Percentiles rank a stretch among this genome's conserved stretches.
These are phyloP conservation scores for Mortierella sp. DNA, from an alignment of 371 early-diverging fungal species.

Conservation along the genomic window DNA sequence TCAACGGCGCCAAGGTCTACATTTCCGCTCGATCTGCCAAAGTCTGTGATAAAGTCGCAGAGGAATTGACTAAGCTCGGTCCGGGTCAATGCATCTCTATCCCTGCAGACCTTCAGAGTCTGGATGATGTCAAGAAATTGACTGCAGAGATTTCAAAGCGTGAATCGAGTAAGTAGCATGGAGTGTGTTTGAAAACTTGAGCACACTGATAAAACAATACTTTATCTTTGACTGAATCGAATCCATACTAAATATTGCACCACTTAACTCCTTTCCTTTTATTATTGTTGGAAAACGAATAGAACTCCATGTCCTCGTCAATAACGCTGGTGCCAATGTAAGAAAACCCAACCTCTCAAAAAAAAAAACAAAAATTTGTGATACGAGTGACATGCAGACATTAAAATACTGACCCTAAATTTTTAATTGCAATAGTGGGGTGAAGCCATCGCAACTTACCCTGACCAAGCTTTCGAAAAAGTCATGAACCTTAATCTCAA, in stretches of 20 bases:
- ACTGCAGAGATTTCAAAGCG: slow-evolving; percentile 68
- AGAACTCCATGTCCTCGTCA: slow-evolving; percentile 88
- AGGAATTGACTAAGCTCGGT: slow-evolving; percentile 69
- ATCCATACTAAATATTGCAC: no score
- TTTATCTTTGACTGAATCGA: no score
- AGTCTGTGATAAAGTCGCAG: slow-evolving; percentile 74
- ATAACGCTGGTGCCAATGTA: slow-evolving; percentile 88
- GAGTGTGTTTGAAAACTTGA: background rate
- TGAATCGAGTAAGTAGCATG: slow-evolving; percentile 74
- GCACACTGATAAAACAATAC: background rate
- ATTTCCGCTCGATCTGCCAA: slow-evolving; percentile 76
- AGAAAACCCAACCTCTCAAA: no score
- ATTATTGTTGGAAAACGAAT: background rate
- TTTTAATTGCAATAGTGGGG: slow-evolving; percentile 77
- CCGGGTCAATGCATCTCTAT: slow-evolving; percentile 82
- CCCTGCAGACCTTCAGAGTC: slow-evolving; percentile 81
- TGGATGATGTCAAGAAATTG: slow-evolving; percentile 71
- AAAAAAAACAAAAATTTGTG: no score
- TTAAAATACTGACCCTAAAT: no score
- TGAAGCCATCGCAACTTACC: slow-evolving; percentile 70
- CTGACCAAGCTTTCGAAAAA: slow-evolving; percentile 80
- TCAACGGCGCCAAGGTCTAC: slow-evolving; percentile 82
- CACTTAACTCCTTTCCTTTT: no score
- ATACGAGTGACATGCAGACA: no score
- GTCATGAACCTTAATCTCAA: slow-evolving; percentile 92